phyloP scores from a whole-genome alignment of 345 rosid genomes.

The Hibiscus trionum region DNA sequence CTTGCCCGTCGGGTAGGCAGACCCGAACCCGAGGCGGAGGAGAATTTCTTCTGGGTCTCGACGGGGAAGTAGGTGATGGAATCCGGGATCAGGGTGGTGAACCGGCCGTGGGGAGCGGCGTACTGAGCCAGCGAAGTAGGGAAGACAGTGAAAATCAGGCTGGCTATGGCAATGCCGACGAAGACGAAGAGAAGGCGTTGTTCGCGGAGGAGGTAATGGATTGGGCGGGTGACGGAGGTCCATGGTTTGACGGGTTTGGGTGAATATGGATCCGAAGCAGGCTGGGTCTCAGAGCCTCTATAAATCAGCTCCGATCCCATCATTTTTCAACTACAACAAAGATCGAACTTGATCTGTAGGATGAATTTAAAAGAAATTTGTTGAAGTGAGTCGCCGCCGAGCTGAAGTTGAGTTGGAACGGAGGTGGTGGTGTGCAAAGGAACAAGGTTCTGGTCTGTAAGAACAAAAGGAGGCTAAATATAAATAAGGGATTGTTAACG shows the following conservation, averaged over 20 bases:
- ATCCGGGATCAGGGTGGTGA: conserved; percentile 22
- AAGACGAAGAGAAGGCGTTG: conserved; percentile 81
- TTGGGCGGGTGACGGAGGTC: conserved; percentile 48
- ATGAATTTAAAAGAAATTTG: not conserved
- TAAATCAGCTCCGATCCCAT: conserved; percentile 72
- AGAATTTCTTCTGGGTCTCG: conserved; percentile 16
- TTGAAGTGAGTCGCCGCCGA: not conserved
- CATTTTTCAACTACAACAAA: not conserved
- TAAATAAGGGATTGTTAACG: not conserved
- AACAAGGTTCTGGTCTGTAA: not conserved
- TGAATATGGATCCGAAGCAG: conserved; percentile 38
- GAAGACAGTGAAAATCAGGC: conserved; percentile 46
- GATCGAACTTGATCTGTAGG: not conserved
- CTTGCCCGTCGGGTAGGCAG: conserved; percentile 50
- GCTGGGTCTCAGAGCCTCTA: conserved; percentile 61
- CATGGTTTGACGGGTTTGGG: conserved; percentile 73
- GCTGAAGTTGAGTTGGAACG: not conserved
- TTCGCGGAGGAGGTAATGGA: conserved; percentile 76
- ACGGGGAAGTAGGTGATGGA: conserved; percentile 22
- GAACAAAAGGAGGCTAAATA: not conserved
- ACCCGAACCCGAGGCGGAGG: conserved; percentile 26
- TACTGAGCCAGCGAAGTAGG: conserved; percentile 24
- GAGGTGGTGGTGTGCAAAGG: not conserved
- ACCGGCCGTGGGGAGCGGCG: not conserved
- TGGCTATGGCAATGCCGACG: conserved; percentile 77